Conservation (phyloP, 1,139 yeast species). For the Pichia sp. region DNA sequence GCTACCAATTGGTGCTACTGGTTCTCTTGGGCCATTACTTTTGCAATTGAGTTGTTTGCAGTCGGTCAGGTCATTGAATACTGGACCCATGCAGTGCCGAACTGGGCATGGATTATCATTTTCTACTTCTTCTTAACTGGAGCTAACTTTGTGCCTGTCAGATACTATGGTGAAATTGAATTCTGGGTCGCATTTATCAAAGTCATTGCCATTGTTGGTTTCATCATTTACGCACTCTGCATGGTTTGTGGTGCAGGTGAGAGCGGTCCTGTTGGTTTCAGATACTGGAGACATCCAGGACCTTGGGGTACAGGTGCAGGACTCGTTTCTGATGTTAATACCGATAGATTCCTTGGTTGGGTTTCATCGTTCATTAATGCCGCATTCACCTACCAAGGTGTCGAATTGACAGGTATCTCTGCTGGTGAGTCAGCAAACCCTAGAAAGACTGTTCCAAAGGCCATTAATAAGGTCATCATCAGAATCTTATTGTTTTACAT, state of each 20-base stretch:
- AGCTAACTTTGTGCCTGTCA: conserved; percentile 55
- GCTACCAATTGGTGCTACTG: conserved; percentile 81
- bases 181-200: conserved; percentile 62
- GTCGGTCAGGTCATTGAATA: conserved; percentile 67
- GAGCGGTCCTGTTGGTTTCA: conserved; percentile 59
- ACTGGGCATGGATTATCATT: conserved; percentile 71
- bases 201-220: conserved; percentile 46
- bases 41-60: conserved; percentile 74
- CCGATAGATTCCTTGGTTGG: conserved; percentile 60
- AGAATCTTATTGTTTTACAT: conserved; percentile 79
- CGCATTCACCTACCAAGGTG: conserved; percentile 74
- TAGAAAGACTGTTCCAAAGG: conserved; percentile 72
- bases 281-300: conserved; percentile 93
- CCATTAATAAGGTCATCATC: conserved; percentile 74
- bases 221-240: conserved; percentile 40
- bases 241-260: conserved; percentile 40
- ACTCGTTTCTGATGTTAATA: conserved; percentile 36
- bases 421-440: conserved; percentile 89
- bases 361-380: conserved; percentile 49
- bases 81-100: conserved; percentile 70
- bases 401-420: conserved; percentile 78
- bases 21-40: conserved; percentile 84
- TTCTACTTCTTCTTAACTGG: conserved; percentile 48
- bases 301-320: conserved; percentile 60
- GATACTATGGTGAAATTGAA: conserved; percentile 59